Evolutionary conservation across 306 rosid genomes (phyloP).

Genomic region (Macrotyloma uniflorum): DNA sequence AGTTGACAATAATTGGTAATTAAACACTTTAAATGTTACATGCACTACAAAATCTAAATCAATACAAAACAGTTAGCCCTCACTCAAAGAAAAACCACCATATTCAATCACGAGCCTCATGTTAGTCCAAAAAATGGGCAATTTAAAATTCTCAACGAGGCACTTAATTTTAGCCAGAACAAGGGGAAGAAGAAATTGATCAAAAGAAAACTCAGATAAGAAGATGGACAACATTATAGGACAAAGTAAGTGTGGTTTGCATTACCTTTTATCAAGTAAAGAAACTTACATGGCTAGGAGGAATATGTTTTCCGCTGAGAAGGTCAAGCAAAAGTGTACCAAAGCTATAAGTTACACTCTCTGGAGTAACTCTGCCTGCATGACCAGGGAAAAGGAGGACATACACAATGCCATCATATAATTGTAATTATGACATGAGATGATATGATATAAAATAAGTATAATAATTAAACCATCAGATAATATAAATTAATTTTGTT

Average conservation of each 20-base stretch:
- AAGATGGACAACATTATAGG: background rate
- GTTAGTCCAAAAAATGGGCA: background rate
- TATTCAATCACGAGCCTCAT: conserved; percentile 2
- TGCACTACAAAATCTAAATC: conserved; percentile 25
- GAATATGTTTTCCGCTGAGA: conserved; percentile 96
- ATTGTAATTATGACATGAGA: conserved; percentile 5
- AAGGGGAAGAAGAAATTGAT: conserved; percentile 12
- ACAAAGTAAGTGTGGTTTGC: background rate
- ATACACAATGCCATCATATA: conserved; percentile 6
- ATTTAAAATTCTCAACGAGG: conserved; percentile 13
- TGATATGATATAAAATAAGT: background rate
- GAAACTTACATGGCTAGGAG: conserved; percentile 95
- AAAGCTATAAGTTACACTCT: conserved; percentile 91
- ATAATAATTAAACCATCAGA: background rate
- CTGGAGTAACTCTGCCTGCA: conserved; percentile 90
- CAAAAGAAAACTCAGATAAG: background rate
- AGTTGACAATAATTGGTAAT: background rate
- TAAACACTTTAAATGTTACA: conserved; percentile 18
- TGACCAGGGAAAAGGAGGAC: conserved; percentile 36
- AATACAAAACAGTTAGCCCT: background rate
- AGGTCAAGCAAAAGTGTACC: conserved; percentile 98
- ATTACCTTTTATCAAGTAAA: conserved; percentile 20
- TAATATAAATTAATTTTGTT: background rate
- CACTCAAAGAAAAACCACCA: conserved; percentile 3
- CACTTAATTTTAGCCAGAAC: background rate